Evolutionary conservation across 2,329 filamentous ascomycete genomes (phyloP), one percentile per base, ranked within the genome.

Genomic region (Claviceps monticola): DNA sequence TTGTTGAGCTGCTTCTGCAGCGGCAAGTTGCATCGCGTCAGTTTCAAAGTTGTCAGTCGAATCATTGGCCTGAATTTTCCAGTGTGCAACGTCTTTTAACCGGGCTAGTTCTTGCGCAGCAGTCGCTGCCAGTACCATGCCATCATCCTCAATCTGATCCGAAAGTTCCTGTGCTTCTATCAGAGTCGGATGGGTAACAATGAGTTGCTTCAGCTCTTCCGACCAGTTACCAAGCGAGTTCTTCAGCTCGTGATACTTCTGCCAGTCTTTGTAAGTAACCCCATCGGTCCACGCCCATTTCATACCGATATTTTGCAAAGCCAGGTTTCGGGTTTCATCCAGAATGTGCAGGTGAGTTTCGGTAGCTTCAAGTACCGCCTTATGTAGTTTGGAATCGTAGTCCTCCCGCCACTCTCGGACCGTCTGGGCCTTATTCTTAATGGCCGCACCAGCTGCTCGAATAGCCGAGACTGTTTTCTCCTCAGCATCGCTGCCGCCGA

Each of bases 241-340:
- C 71, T 87, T 94, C 53, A 98, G 74, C 54, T 86, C 81, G 65
- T 97, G 89, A 63, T 95, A 98, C 65, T 91, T 93, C 54, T 84
- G 81, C 93, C 93, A 98, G 66, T 98, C 89, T 66, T 94, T 90
- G 74, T 98, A 96, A 1, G 91, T 95, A 55, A 98, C 80, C 36
- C 88, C 88, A 53, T 97, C 89, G 71, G 89, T 93, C 84, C 88
- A 95, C 13, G 91, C 89, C 90, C 93, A 98, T 62, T 79, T 80
- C 82, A 94, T 91, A 52, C 90, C 90, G 51, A 96, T 88, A 65
- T 94, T 88, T 64, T 95, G 88, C 37, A 96, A 75, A 5, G 89
- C 88, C 38, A 95, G 74, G 60, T 90, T 85, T 43, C 87, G 82
- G 54, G 93, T 90, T 61, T 81, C 80, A 56, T 91, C 86, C 36